Evolutionary conservation across 495 filamentous ascomycete genomes (phyloP), one percentile per base, ranked within the genome.

Genomic region (Penicillium cinerascens): DNA sequence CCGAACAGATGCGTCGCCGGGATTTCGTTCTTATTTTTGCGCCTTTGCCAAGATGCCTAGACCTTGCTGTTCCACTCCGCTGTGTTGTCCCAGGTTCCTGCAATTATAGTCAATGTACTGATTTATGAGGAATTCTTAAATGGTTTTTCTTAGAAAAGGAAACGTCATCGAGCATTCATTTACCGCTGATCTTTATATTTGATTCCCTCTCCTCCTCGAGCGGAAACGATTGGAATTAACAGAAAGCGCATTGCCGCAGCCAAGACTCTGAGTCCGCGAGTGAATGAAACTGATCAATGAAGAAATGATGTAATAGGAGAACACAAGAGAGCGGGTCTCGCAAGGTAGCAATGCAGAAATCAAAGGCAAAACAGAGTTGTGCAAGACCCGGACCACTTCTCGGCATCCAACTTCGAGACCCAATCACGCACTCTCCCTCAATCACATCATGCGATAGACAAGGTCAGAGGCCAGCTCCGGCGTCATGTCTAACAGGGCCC

Each of bases 381-480:
- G 44, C 51, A 48, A 39, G 37, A 39, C 36, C 36, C 20, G 41
- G 27, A 22, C 20, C 40, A 47, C 22, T 8, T 48, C 33, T 52
- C 10, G 50, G 42, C 50, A 52, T 15, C 36, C 10, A 23, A 11
- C 8, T 23, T 35, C 16, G 7, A 39, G 4, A 16, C 39, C 39
- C 29, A 37, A 18, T 29, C 27, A 36, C 44, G 21, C 11, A 13
- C 7, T 8, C 10, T 3, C 6, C 6, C 27, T 47, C 21, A 35
- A 20, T 66, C 56, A 70, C 68, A 71, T 70, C 71, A 75, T 73
- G 6, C 72, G 72, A 44, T 74, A 77, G n/a, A 77, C 67, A 61
- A 77, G 59, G 65, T 77, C 74, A 45, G 71, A 73, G 37, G 69
- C 74, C 54, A 77, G 52, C 57, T 77, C 74, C 4, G 72, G 65